Evolutionary conservation across 257 asterid species (phyloP), one percentile per base, ranked within the genome.

Genomic region (Solanum corneliomulleri): DNA sequence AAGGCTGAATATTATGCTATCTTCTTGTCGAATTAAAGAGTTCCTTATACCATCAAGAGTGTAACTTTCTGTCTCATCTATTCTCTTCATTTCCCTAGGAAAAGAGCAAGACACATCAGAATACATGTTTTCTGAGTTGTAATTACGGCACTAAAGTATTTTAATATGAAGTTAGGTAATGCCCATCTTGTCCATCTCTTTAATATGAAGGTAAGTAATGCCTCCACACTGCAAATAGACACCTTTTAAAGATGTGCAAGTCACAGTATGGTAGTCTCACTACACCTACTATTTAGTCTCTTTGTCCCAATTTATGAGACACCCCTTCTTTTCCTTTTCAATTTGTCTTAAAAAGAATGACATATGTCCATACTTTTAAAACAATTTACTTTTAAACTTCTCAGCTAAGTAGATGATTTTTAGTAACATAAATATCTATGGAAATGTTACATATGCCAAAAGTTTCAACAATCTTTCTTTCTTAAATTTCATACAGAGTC

Each of bases 11-110:
- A 97, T 97, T 83, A 97, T 97, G 92, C 97, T 96, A 81, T 97
- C 99, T 92, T 97, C 99, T 88, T 95, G 99, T 69, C 94, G 92
- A 31, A 97, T 97, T 86, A 97, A 92, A 5, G 97, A 96, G 91
- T 76, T 92, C 88, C 99, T 90, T 77, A 97, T 94, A 66, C 98
- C 99, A 8, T 96, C 98, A 39, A 97, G 97, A 76, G 99, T 94
- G 87, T 94, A 94, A 86, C 95, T 90, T 86, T 93, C 90, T 4
- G 94, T 91, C 92, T 94, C 99, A 56, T 97, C 99, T 23, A 97
- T 86, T 92, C 99, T 93, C 27, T 82, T 86, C 86, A 92, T 97
- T 31, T 85, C 70, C 70, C 89, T 95, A 89, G 78, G 90, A 93
- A 27, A 45, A 75, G 86, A 86, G 52, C 49, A 47, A 71, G 83